Evolutionary conservation across 441 rosid species (phyloP).

Genomic region (California macrophylla): DNA sequence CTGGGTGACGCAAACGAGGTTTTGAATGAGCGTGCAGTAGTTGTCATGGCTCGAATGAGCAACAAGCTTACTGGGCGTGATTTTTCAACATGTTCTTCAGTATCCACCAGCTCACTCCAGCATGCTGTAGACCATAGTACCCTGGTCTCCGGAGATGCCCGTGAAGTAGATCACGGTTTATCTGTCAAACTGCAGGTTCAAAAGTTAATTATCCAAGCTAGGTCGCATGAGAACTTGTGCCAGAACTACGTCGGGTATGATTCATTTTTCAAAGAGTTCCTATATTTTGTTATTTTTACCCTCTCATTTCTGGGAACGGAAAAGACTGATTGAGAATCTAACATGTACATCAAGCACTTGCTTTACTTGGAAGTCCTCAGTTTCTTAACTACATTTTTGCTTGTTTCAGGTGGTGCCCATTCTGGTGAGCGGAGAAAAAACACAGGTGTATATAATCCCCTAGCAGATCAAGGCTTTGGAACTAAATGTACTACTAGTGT

Average conservation of each 20-base stretch:
- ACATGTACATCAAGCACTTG: not conserved
- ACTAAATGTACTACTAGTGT: not conserved
- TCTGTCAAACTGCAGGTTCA: slow-evolving; percentile 94
- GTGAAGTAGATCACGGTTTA: slow-evolving; percentile 86
- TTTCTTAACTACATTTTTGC: not conserved
- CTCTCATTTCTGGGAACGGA: too few relatives aligned
- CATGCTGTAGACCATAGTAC: slow-evolving; percentile 54
- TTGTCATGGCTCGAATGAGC: slow-evolving; percentile 94
- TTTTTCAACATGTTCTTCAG: slow-evolving; percentile 50
- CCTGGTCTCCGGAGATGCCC: slow-evolving; percentile 63
- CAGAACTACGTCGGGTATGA: slow-evolving; percentile 94
- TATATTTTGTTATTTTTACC: not conserved
- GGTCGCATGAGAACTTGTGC: slow-evolving; percentile 84
- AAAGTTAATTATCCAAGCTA: slow-evolving; percentile 80
- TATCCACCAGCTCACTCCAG: slow-evolving; percentile 38
- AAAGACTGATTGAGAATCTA: not conserved
- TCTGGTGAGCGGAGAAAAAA: slow-evolving; percentile 46
- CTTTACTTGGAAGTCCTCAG: not conserved
- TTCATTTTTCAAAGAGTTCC: not conserved
- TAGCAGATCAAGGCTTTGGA: not conserved
- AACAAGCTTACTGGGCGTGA: slow-evolving; percentile 94
- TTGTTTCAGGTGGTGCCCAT: slow-evolving; percentile 84
- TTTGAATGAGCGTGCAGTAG: slow-evolving; percentile 83
- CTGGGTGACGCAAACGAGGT: slow-evolving; percentile 99
- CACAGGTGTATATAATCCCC: not conserved